Conservation (phyloP, 2,329 filamentous ascomycete species). For the Ophidiomyces ophidiicola region DNA sequence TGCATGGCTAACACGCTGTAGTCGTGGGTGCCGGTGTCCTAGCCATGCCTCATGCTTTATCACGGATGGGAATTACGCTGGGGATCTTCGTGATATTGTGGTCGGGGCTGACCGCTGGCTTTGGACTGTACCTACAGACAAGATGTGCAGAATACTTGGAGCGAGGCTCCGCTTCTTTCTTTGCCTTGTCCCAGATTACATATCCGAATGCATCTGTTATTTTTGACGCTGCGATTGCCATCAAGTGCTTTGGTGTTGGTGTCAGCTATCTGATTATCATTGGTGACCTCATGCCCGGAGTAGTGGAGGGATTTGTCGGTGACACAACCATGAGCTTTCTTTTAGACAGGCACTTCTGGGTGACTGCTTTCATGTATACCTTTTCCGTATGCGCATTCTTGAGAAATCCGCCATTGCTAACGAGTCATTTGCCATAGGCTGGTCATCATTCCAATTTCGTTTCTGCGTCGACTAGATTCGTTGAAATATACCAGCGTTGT, state of each 20-base stretch:
- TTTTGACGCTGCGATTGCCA: conserved; percentile 88
- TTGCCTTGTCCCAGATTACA: conserved; percentile 90
- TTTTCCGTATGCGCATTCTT: conserved; percentile 1
- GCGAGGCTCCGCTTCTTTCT: conserved; percentile 78
- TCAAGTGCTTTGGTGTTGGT: conserved; percentile 96
- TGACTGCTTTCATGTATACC: conserved; percentile 85
- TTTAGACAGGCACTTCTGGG: conserved; percentile 89
- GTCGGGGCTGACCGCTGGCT: conserved; percentile 78
- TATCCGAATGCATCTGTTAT: conserved; percentile 92
- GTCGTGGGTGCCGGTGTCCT: conserved; percentile 89
- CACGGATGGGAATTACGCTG: conserved; percentile 84
- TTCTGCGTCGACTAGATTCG: conserved; percentile 80
- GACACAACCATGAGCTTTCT: conserved; percentile 57
- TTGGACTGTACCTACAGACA: conserved; percentile 89
- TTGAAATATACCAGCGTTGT: conserved; percentile 94
- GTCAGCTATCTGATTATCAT: conserved; percentile 98
- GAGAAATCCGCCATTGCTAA: conserved; percentile 3
- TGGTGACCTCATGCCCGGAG: conserved; percentile 93
- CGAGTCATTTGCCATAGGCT: conserved; percentile 42
- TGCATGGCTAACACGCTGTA: conserved; percentile 25
- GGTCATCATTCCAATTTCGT: conserved; percentile 86
- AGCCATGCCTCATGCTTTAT: conserved; percentile 89
- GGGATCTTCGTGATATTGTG: conserved; percentile 77
- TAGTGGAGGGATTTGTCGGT: conserved; percentile 66
- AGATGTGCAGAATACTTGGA: conserved; percentile 89